Conservation (phyloP, 176 grass and related monocot genomes). For the Tuctoria greenei region DNA sequence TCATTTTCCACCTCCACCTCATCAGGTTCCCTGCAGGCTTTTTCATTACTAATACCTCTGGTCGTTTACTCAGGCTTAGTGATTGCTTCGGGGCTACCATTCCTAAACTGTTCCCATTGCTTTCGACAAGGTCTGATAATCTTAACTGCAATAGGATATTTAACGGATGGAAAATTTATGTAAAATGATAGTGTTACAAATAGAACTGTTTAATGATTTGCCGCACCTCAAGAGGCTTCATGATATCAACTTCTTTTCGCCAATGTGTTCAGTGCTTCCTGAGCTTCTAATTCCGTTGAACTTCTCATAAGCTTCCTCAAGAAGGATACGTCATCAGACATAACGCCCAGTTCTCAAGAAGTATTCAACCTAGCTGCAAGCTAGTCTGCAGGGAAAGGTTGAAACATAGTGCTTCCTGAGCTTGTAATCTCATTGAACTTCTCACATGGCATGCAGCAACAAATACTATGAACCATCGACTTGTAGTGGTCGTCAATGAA, state of each 20-base stretch:
- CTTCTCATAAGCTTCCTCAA: slow-evolving; percentile 84
- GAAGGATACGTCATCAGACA: slow-evolving; percentile 98
- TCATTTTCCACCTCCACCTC: slow-evolving; percentile 16
- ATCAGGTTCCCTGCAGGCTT: slow-evolving; percentile 26
- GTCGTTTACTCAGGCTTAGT: no score
- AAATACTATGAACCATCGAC: no score
- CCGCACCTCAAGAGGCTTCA: slow-evolving; percentile 82
- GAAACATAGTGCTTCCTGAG: slow-evolving; percentile 14
- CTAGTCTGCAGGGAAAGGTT: slow-evolving; percentile 60
- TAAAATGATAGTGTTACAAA: slow-evolving; percentile 6
- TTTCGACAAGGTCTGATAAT: slow-evolving; percentile 65
- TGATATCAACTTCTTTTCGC: slow-evolving; percentile 47
- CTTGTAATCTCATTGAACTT: no score
- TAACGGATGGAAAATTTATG: slow-evolving; percentile 22
- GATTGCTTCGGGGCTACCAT: no score
- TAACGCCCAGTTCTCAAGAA: slow-evolving; percentile 85
- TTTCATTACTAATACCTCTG: slow-evolving; percentile 38
- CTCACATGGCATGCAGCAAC: no score
- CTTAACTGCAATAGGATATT: slow-evolving; percentile 60
- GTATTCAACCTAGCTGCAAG: slow-evolving; percentile 87
- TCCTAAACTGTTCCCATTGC: slow-evolving; percentile 41
- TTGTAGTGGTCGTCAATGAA: no score
- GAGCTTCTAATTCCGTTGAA: slow-evolving; percentile 89
- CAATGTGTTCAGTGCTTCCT: slow-evolving; percentile 56
- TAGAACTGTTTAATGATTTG: not conserved